These are phyloP conservation scores for Cyclotella kingstonii DNA, from an alignment of 108 stramenopile species.

Conservation along the genomic window DNA sequence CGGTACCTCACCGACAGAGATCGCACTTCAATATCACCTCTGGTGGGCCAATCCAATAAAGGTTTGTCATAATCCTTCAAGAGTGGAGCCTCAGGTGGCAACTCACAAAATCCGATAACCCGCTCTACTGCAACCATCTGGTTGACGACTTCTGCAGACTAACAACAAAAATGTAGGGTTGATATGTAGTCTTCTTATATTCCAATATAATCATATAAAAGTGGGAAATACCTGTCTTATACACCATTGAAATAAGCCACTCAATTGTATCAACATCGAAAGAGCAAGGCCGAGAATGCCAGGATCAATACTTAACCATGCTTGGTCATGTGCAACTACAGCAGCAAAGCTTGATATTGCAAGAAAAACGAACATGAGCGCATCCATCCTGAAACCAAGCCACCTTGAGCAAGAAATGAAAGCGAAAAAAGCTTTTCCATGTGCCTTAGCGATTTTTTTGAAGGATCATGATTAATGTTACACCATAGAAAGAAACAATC, in stretches of 20 bases:
- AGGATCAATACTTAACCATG: slow-evolving; percentile 73
- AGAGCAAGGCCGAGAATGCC: slow-evolving; percentile 74
- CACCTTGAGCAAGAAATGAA: slow-evolving; percentile 84
- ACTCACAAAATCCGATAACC: slow-evolving; percentile 65
- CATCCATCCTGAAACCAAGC: slow-evolving; percentile 92
- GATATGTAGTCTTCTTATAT: too few species aligned
- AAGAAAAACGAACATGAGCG: slow-evolving; percentile 66
- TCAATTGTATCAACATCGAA: slow-evolving; percentile 66
- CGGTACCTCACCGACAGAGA: slow-evolving; percentile 80
- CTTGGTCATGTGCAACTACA: slow-evolving; percentile 60
- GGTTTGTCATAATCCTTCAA: slow-evolving; percentile 46
- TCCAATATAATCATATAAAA: too few species aligned
- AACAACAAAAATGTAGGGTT: background rate
- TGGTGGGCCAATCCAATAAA: slow-evolving; percentile 63
- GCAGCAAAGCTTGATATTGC: slow-evolving; percentile 70
- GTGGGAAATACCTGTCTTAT: slow-evolving; percentile 47
- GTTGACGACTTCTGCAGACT: slow-evolving; percentile 86
- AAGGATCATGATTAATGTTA: background rate
- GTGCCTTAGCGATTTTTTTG: slow-evolving; percentile 5
- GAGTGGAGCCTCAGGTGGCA: slow-evolving; percentile 71
- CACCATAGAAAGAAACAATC: background rate
- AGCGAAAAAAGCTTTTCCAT: slow-evolving; percentile 72
- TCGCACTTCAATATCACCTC: slow-evolving; percentile 64
- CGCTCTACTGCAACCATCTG: slow-evolving; percentile 92
- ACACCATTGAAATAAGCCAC: slow-evolving; percentile 75